Evolutionary conservation across 1,284 basidiomycete species (phyloP).

Genomic region (Pascua guehoae): DNA sequence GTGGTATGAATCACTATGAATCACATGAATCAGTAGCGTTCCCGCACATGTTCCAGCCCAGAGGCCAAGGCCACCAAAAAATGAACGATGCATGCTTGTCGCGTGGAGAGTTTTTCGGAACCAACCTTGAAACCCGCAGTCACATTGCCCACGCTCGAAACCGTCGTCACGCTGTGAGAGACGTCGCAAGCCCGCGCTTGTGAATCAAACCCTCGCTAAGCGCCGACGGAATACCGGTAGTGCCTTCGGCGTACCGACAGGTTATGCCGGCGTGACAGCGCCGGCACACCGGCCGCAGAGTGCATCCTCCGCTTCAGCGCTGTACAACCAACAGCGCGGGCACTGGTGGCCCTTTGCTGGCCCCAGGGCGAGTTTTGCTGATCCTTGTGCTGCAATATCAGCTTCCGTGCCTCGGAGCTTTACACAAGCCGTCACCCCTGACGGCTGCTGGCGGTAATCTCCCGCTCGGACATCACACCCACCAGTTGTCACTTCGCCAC

Average conservation of each 20-base stretch:
- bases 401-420: neutral
- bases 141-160: too few relatives aligned
- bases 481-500: conserved; percentile 31
- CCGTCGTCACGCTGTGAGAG: too few relatives aligned
- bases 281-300: conserved; percentile 61
- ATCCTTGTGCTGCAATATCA: neutral
- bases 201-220: too few relatives aligned
- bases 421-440: too few relatives aligned
- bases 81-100: conserved; percentile 2
- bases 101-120: neutral
- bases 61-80: neutral
- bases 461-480: neutral
- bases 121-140: too few relatives aligned
- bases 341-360: conserved; percentile 63
- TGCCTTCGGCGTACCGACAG: too few relatives aligned
- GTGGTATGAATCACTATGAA: too few relatives aligned
- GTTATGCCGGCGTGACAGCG: neutral
- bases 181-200: too few relatives aligned
- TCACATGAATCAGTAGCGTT: too few relatives aligned
- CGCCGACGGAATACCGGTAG: too few relatives aligned
- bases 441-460: too few relatives aligned
- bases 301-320: conserved; percentile 51
- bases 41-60: too few relatives aligned
- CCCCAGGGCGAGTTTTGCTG: conserved; percentile 43
- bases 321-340: conserved; percentile 74